These are phyloP conservation scores for Dalechampia spathulata DNA, from an alignment of 441 rosid species.

Conservation along the genomic window DNA sequence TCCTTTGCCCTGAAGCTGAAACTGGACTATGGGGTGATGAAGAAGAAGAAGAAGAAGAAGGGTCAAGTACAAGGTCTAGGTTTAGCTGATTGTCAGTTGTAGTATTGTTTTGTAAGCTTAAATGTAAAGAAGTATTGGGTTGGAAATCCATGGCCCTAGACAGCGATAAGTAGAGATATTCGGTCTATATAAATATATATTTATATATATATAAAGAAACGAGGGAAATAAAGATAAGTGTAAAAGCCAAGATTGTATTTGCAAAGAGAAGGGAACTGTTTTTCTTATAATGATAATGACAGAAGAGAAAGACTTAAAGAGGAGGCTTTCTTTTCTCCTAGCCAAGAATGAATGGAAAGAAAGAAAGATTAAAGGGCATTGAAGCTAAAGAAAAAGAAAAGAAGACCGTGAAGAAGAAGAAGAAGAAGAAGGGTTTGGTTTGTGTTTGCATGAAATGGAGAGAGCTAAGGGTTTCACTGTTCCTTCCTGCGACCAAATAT, in stretches of 20 bases:
- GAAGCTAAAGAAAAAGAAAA: not conserved
- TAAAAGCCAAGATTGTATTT: too few species aligned
- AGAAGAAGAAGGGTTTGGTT: constrained; percentile 20
- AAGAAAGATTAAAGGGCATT: not conserved
- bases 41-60: constrained; percentile 51
- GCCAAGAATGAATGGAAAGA: too few species aligned
- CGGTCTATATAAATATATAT: too few species aligned
- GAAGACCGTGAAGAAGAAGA: not conserved
- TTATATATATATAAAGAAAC: too few species aligned
- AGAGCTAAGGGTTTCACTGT: constrained; percentile 29
- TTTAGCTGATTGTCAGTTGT: constrained; percentile 32
- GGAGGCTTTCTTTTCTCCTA: too few species aligned
- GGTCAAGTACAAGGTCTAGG: constrained; percentile 70
- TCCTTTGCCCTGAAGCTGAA: constrained; percentile 43
- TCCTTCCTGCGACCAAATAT: constrained; percentile 28
- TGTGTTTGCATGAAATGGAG: constrained; percentile 27
- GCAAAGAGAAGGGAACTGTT: not conserved
- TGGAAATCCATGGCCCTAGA: constrained; percentile 49
- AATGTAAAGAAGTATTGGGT: constrained; percentile 59
- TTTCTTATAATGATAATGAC: constrained; percentile 3
- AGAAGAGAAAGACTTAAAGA: constrained; percentile 6
- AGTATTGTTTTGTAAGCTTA: constrained; percentile 35
- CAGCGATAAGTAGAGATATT: not conserved
- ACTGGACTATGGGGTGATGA: constrained; percentile 41
- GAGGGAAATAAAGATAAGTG: not conserved